Evolutionary conservation across 768 basidiomycete species (phyloP).

Genomic region (Coprinellus micaceus): DNA sequence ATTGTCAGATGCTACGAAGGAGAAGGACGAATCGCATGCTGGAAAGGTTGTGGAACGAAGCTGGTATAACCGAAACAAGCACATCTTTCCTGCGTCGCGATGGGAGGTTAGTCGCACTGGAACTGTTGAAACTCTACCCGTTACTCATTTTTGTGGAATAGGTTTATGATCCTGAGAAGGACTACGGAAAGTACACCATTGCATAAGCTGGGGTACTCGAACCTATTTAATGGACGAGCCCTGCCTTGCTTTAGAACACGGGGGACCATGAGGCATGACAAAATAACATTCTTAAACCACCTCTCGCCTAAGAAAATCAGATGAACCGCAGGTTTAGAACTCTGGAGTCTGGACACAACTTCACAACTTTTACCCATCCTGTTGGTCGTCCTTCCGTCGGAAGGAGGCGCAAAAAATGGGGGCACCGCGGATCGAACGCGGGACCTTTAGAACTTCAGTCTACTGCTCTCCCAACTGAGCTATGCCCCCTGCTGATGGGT

Average conservation of each 20-base stretch:
- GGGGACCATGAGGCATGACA: too few relatives aligned
- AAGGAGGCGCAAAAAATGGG: constrained; percentile 40
- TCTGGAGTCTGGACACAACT: too few relatives aligned
- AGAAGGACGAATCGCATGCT: constrained; percentile 98
- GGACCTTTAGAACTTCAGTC: constrained; percentile 79
- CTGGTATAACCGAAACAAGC: constrained; percentile 95
- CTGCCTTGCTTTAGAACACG: too few relatives aligned
- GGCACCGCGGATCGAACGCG: constrained; percentile 78
- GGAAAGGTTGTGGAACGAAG: constrained; percentile 97
- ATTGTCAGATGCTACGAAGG: constrained; percentile 88
- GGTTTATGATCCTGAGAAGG: constrained; percentile 94
- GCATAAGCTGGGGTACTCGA: constrained; percentile 17
- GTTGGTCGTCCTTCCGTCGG: too few relatives aligned
- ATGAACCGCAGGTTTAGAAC: too few relatives aligned
- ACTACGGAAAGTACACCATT: constrained; percentile 90
- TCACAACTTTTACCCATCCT: too few relatives aligned
- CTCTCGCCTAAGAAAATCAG: too few relatives aligned
- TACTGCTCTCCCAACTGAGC: constrained; percentile 76
- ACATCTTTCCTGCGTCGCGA: constrained; percentile 93
- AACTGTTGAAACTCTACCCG: too few relatives aligned
- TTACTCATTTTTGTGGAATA: too few relatives aligned
- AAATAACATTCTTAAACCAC: too few relatives aligned
- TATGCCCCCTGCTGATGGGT: constrained; percentile 43
- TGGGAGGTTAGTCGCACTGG: constrained; percentile 74
- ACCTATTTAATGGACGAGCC: too few relatives aligned